Conservation (phyloP, 306 rosid genomes). For the Crotalaria pallida region DNA sequence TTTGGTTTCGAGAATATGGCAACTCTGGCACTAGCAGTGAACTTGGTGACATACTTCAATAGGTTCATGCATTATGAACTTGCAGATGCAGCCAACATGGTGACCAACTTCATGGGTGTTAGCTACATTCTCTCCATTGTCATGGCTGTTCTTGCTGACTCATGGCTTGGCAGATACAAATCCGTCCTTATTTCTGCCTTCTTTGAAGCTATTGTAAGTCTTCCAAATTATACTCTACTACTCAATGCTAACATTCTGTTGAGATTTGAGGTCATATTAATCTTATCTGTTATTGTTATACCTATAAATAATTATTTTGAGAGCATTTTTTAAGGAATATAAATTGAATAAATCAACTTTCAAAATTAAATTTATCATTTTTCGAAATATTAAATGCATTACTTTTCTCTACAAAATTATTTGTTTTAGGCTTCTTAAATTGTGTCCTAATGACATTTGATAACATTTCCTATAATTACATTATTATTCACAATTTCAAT, state of each 20-base stretch:
- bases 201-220: conserved; percentile 62
- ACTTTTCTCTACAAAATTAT: too few relatives aligned
- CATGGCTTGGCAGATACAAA: conserved; percentile 63
- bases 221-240: background rate
- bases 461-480: too few relatives aligned
- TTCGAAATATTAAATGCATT: too few relatives aligned
- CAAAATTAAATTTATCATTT: too few relatives aligned
- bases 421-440: too few relatives aligned
- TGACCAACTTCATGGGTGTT: conserved; percentile 66
- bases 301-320: too few relatives aligned
- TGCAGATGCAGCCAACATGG: conserved; percentile 70
- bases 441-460: too few relatives aligned
- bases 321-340: too few relatives aligned
- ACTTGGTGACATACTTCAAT: conserved; percentile 63
- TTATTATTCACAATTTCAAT: too few relatives aligned
- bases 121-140: conserved; percentile 58
- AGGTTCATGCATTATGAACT: conserved; percentile 54
- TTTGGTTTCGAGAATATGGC: conserved; percentile 70
- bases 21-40: conserved; percentile 67
- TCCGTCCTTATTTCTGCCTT: conserved; percentile 42
- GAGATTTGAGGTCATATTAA: background rate
- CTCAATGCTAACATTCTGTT: background rate
- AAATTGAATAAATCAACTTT: too few relatives aligned
- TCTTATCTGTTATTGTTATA: too few relatives aligned
- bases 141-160: conserved; percentile 65